Evolutionary conservation across 257 asterid genomes (phyloP).

Genomic region (Paraleonurus japonicus): DNA sequence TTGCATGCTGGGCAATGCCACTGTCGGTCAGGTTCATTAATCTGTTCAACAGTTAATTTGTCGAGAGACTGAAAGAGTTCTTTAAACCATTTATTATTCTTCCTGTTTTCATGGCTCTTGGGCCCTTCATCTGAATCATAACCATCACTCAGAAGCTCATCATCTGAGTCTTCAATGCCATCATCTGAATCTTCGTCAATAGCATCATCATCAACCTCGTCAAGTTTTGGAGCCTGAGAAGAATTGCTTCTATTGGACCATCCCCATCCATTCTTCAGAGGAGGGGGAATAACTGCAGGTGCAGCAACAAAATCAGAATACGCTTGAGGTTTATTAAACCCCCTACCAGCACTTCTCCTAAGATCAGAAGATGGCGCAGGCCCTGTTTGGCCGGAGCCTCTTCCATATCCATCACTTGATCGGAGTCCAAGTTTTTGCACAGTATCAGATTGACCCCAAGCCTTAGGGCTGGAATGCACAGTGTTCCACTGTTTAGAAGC

Average conservation of each 20-base stretch:
- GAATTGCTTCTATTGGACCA: slow-evolving; percentile 43
- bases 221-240: slow-evolving; percentile 25
- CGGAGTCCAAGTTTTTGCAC: slow-evolving; percentile 44
- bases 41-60: slow-evolving; percentile 40
- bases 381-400: slow-evolving; percentile 45
- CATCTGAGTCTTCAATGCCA: slow-evolving; percentile 44
- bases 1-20: slow-evolving; percentile 76
- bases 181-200: slow-evolving; percentile 35
- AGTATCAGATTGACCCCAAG: slow-evolving; percentile 56
- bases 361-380: slow-evolving; percentile 38
- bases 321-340: slow-evolving; percentile 38
- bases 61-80: slow-evolving; percentile 45
- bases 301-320: slow-evolving; percentile 24
- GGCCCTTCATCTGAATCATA: slow-evolving; percentile 52
- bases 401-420: slow-evolving; percentile 43
- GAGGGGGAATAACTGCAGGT: slow-evolving; percentile 45
- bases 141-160: slow-evolving; percentile 49
- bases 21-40: slow-evolving; percentile 54
- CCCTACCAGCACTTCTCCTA: slow-evolving; percentile 43
- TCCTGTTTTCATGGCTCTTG: slow-evolving; percentile 46
- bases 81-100: slow-evolving; percentile 52
- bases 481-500: slow-evolving; percentile 39
- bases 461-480: slow-evolving; percentile 43
- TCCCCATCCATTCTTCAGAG: slow-evolving; percentile 49
- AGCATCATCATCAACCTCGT: slow-evolving; percentile 7